Percentiles rank a stretch among this genome's conserved stretches.
These are phyloP conservation scores for Penicillium sp. DNA, from an alignment of 2,329 filamentous ascomycete species.

Conservation along the genomic window DNA sequence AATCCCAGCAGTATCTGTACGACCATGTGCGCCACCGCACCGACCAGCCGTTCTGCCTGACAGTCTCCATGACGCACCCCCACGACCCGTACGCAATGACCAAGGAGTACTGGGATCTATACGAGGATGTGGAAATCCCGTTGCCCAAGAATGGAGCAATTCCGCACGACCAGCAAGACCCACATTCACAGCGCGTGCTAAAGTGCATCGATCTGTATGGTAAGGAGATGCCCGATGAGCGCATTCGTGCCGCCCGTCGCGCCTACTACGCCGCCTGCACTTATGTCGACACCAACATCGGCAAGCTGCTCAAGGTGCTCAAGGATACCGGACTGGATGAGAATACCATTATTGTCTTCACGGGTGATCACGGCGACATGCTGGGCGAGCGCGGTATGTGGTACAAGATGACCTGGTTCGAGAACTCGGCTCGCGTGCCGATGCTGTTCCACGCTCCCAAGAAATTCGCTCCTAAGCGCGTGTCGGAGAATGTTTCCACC, in stretches of 20 bases:
- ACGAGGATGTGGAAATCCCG: constrained; percentile 84
- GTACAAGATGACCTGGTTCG: constrained; percentile 98
- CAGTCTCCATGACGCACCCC: constrained; percentile 89
- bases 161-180: constrained; percentile 77
- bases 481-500: constrained; percentile 83
- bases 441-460: constrained; percentile 81
- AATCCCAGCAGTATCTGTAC: constrained; percentile 84
- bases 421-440: constrained; percentile 85
- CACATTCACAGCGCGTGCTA: constrained; percentile 82
- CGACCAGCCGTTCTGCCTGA: constrained; percentile 80
- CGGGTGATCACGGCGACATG: constrained; percentile 95
- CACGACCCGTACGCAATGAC: constrained; percentile 96
- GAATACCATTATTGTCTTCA: constrained; percentile 89
- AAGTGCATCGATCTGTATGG: constrained; percentile 87
- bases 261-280: constrained; percentile 93
- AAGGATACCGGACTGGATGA: constrained; percentile 78
- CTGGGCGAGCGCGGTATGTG: constrained; percentile 87
- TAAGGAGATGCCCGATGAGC: constrained; percentile 78
- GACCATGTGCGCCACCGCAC: constrained; percentile 83
- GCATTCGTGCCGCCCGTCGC: constrained; percentile 79
- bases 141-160: constrained; percentile 73
- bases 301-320: constrained; percentile 74
- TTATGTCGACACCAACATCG: constrained; percentile 92
- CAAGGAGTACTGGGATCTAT: constrained; percentile 89
- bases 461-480: constrained; percentile 72